phyloP scores from a whole-genome alignment of 2,329 filamentous ascomycete species.

The Aspergillus niger region DNA sequence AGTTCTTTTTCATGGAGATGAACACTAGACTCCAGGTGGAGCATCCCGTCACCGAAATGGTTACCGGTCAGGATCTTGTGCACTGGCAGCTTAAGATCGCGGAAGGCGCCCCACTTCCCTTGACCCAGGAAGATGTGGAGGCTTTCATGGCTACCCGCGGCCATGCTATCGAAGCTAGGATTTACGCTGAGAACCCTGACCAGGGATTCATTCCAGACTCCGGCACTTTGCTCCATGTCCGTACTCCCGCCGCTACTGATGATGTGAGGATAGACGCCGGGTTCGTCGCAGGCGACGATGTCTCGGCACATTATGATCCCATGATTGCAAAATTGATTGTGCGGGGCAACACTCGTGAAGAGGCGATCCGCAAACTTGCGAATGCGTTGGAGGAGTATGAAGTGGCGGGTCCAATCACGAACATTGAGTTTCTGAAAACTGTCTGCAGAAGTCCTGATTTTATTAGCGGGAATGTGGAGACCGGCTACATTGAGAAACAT shows the following conservation, averaged over 20 bases:
- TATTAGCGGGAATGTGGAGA: conserved; percentile 85
- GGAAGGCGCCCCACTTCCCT: conserved; percentile 66
- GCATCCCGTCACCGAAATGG: conserved; percentile 87
- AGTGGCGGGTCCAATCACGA: conserved; percentile 88
- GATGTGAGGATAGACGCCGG: conserved; percentile 91
- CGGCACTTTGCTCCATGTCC: conserved; percentile 79
- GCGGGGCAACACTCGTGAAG: conserved; percentile 72
- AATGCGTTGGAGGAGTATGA: conserved; percentile 85
- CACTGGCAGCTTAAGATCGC: conserved; percentile 94
- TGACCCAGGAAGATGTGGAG: conserved; percentile 67
- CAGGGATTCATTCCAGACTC: conserved; percentile 93
- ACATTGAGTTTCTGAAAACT: conserved; percentile 93
- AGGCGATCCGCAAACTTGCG: conserved; percentile 79
- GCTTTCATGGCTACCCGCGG: conserved; percentile 72
- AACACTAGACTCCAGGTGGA: conserved; percentile 89
- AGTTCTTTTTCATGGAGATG: conserved; percentile 74
- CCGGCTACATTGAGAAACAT: conserved; percentile 93
- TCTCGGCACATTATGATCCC: conserved; percentile 93
- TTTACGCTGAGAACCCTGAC: conserved; percentile 94
- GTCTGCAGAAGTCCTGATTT: conserved; percentile 82
- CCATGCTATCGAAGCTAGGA: conserved; percentile 90
- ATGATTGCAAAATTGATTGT: conserved; percentile 99
- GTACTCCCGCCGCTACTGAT: conserved; percentile 67
- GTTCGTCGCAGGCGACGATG: conserved; percentile 85
- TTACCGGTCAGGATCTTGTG: conserved; percentile 77